These are phyloP conservation scores for Pythium phragmiticola DNA, from an alignment of 352 stramenopile species.

Conservation along the genomic window DNA sequence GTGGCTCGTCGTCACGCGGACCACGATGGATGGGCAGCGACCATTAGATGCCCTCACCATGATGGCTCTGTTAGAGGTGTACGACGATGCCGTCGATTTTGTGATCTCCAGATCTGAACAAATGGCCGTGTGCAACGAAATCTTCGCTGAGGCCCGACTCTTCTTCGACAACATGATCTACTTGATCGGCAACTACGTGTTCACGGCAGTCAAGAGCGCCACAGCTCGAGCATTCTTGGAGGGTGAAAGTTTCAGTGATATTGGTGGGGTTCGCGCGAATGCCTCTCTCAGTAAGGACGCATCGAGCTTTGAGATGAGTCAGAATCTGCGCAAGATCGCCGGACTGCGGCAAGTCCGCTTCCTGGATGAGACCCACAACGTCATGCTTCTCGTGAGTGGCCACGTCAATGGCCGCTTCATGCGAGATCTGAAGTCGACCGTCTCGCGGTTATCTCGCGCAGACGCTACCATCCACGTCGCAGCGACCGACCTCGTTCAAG, in stretches of 20 bases:
- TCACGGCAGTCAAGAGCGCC: constrained; percentile 56
- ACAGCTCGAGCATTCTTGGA: constrained; percentile 20
- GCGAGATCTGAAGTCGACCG: constrained; percentile 56
- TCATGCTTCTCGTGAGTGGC: constrained; percentile 52
- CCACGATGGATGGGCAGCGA: constrained; percentile 10
- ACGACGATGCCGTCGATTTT: constrained; percentile 75
- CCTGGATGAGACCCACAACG: constrained; percentile 58
- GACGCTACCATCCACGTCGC: constrained; percentile 58
- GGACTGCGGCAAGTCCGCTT: constrained; percentile 40
- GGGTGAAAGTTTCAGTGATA: constrained; percentile 2
- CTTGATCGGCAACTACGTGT: constrained; percentile 60
- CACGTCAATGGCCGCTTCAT: constrained; percentile 47
- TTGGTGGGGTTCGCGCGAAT: constrained; percentile 4
- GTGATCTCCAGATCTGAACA: constrained; percentile 56
- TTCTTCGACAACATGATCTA: constrained; percentile 81
- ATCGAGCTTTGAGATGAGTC: neutral
- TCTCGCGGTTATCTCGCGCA: constrained; percentile 52
- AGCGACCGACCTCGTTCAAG: constrained; percentile 11
- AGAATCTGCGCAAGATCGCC: constrained; percentile 5
- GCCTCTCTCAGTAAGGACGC: constrained; percentile 10
- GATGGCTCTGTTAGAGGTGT: constrained; percentile 73
- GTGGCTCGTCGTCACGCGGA: constrained; percentile 75
- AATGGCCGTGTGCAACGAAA: constrained; percentile 79
- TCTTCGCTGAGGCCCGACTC: constrained; percentile 77
- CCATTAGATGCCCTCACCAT: constrained; percentile 11